Conservation (phyloP, 331 rosid genomes). For the Acacia concinna region DNA sequence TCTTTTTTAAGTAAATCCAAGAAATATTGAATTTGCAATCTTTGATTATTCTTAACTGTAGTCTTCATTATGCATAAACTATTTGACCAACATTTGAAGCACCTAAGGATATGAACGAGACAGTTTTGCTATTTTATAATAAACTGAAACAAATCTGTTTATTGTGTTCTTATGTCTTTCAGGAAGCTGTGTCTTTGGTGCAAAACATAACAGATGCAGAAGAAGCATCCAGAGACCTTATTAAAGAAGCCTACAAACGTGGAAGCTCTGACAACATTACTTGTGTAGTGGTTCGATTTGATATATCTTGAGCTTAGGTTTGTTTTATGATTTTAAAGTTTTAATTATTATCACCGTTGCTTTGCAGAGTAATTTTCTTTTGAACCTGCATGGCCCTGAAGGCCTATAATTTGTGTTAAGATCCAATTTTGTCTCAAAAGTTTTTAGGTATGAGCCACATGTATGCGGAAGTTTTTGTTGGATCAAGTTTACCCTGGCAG, state of each 20-base stretch:
- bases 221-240: slow-evolving; percentile 68
- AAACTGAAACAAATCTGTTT: slow-evolving; percentile 15
- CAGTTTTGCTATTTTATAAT: neutral
- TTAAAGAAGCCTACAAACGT: slow-evolving; percentile 69
- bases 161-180: slow-evolving; percentile 30
- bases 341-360: neutral
- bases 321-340: neutral
- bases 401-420: neutral
- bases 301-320: slow-evolving; percentile 48
- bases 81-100: neutral
- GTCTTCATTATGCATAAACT: slow-evolving; percentile 7
- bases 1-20: neutral
- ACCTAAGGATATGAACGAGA: neutral
- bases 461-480: too few relatives aligned
- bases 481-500: too few relatives aligned
- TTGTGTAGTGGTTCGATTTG: slow-evolving; percentile 82
- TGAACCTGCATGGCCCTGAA: slow-evolving; percentile 10
- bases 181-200: slow-evolving; percentile 81
- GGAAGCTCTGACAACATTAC: slow-evolving; percentile 94
- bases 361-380: slow-evolving; percentile 8
- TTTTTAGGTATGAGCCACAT: too few relatives aligned
- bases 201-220: slow-evolving; percentile 73
- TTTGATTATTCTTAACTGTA: neutral
- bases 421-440: too few relatives aligned
- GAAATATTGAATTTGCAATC: neutral